Conservation (phyloP, 2,329 filamentous ascomycete genomes). For the Aschersonia sp. region DNA sequence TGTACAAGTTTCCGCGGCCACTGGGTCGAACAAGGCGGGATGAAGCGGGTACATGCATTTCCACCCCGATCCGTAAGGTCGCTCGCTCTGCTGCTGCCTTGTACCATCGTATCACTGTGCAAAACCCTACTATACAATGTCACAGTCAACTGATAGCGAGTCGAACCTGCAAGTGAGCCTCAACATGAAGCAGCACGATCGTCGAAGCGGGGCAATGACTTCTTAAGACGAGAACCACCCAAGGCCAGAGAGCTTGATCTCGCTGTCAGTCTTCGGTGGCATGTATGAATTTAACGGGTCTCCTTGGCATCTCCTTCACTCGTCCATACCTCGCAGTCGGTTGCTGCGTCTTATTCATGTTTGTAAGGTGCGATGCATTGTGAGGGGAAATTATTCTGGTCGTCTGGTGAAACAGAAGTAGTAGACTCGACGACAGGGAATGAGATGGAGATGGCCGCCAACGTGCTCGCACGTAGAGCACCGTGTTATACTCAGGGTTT, state of each 20-base stretch:
- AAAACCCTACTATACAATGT: no score
- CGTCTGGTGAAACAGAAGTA: slow-evolving; percentile 19
- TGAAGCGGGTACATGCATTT: no score
- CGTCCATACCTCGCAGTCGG: no score
- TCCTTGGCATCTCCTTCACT: neutral
- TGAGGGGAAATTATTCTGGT: slow-evolving; percentile 14
- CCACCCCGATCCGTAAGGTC: no score
- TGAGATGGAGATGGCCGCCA: slow-evolving; percentile 22
- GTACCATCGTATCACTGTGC: no score
- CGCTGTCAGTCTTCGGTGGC: neutral
- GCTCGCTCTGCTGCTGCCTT: no score
- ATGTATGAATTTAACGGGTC: slow-evolving; percentile 3
- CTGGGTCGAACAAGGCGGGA: neutral
- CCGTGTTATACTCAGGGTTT: slow-evolving; percentile 14
- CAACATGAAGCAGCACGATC: no score
- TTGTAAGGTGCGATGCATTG: slow-evolving; percentile 1
- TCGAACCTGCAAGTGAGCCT: no score
- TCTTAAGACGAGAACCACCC: no score
- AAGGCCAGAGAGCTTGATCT: neutral
- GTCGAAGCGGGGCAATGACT: no score
- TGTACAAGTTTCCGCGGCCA: no score
- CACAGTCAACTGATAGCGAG: no score
- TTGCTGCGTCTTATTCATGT: neutral
- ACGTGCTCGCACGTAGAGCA: slow-evolving; percentile 23
- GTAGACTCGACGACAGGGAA: slow-evolving; percentile 23